Conservation (phyloP, 352 stramenopile genomes). For the Phytophthora podocarpi region DNA sequence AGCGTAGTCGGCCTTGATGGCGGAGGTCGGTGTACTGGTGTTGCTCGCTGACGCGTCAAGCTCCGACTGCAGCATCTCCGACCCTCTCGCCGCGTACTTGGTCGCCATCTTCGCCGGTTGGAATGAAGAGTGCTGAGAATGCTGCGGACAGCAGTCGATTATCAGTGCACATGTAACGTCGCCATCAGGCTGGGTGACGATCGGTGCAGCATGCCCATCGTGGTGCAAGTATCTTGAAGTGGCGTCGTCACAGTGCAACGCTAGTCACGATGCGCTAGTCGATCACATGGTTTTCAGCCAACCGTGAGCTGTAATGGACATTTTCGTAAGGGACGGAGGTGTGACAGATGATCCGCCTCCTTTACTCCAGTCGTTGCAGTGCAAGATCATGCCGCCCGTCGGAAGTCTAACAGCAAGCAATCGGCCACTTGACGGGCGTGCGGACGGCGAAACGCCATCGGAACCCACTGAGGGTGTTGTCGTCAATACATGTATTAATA, state of each 20-base stretch:
- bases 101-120: conserved; percentile 4
- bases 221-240: conserved; percentile 15
- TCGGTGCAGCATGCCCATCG: conserved; percentile 1
- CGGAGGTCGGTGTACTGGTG: conserved; percentile 4
- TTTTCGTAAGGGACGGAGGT: conserved; percentile 10
- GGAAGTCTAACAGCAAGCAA: not conserved
- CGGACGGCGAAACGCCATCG: not conserved
- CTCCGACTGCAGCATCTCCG: conserved; percentile 2
- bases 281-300: too few relatives aligned
- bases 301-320: not conserved
- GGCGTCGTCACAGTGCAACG: not conserved
- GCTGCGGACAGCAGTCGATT: not conserved
- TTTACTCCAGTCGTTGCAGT: too few relatives aligned
- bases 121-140: conserved; percentile 7
- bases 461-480: not conserved
- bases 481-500: not conserved
- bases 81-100: not conserved
- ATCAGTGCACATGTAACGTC: not conserved
- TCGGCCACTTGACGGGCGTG: not conserved
- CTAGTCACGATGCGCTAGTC: too few relatives aligned
- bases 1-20: conserved; percentile 20
- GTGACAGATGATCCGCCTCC: too few relatives aligned
- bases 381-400: not conserved
- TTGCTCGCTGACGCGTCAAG: not conserved
- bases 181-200: conserved; percentile 1